A percentile compares a stretch with the other conserved stretches of the same genome.
These are phyloP conservation scores for Bruguiera parviflora DNA, from an alignment of 345 rosid species.

Conservation along the genomic window DNA sequence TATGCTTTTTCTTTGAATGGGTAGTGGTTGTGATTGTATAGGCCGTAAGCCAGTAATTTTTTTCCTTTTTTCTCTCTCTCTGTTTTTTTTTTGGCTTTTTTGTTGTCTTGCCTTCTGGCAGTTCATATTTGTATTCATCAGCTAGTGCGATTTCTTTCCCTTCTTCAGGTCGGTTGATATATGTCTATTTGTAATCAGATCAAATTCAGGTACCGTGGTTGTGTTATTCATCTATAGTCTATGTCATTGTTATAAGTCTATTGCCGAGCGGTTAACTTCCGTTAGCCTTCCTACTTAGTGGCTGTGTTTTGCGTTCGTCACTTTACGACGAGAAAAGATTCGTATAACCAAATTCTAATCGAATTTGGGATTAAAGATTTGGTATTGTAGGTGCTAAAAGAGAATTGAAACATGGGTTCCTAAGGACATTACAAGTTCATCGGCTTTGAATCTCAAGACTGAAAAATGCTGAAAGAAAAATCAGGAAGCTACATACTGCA, in stretches of 20 bases:
- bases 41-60: slow-evolving; percentile 23
- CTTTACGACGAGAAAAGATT: no score
- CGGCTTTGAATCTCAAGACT: no score
- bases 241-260: slow-evolving; percentile 7
- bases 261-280: neutral
- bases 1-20: slow-evolving; percentile 43
- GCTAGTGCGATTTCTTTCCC: slow-evolving; percentile 42
- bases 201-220: slow-evolving; percentile 33
- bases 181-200: slow-evolving; percentile 59
- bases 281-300: no score
- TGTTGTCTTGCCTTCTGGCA: slow-evolving; percentile 29
- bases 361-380: no score
- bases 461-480: no score
- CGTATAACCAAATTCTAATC: no score
- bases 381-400: no score
- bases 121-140: slow-evolving; percentile 46
- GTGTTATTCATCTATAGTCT: slow-evolving; percentile 37
- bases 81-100: slow-evolving; percentile 21
- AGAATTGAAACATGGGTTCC: no score
- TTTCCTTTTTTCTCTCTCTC: slow-evolving; percentile 6
- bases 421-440: no score
- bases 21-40: slow-evolving; percentile 64
- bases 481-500: no score
- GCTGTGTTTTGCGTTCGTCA: no score
- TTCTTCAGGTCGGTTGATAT: slow-evolving; percentile 41